Evolutionary conservation across 2,329 filamentous ascomycete species (phyloP).

Genomic region (Phyllosticta citriasiana): DNA sequence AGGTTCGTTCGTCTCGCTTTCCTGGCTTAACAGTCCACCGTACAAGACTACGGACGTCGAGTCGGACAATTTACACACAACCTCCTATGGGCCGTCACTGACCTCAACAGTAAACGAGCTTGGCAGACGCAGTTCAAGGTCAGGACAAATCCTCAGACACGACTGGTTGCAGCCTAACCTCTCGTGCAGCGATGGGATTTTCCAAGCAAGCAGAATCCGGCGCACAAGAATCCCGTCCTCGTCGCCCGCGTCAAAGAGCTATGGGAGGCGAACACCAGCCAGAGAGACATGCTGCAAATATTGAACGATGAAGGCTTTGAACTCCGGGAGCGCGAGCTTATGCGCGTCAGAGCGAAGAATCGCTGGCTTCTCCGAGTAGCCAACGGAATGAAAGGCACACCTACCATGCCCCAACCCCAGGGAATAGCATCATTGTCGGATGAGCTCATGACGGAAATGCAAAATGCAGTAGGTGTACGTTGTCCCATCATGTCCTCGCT

Average conservation of each 20-base stretch:
- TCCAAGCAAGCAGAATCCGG: conserved; percentile 61
- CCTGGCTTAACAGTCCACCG: conserved; percentile 4
- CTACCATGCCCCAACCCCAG: background rate
- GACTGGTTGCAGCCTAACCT: background rate
- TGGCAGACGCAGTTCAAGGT: conserved; percentile 64
- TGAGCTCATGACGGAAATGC: conserved; percentile 3
- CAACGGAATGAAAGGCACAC: conserved; percentile 42
- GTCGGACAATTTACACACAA: background rate
- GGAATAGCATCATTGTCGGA: background rate
- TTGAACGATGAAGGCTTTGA: conserved; percentile 63
- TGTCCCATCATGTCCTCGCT: background rate
- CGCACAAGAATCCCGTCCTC: conserved; percentile 58
- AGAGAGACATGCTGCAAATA: conserved; percentile 58
- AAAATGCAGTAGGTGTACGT: conserved; percentile 6
- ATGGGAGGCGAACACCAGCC: conserved; percentile 64
- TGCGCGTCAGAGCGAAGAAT: conserved; percentile 59
- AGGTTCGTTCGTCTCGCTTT: conserved; percentile 39
- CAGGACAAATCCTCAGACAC: background rate
- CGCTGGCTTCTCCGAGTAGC: conserved; percentile 55
- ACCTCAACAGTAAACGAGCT: conserved; percentile 54
- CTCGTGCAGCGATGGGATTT: conserved; percentile 56
- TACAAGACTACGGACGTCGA: conserved; percentile 9
- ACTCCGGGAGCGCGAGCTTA: conserved; percentile 61
- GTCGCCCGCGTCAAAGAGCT: conserved; percentile 63
- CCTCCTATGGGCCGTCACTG: background rate